Base-by-base conservation (phyloP, 805 yeast species). In the Candida fluviatilis region DNA sequence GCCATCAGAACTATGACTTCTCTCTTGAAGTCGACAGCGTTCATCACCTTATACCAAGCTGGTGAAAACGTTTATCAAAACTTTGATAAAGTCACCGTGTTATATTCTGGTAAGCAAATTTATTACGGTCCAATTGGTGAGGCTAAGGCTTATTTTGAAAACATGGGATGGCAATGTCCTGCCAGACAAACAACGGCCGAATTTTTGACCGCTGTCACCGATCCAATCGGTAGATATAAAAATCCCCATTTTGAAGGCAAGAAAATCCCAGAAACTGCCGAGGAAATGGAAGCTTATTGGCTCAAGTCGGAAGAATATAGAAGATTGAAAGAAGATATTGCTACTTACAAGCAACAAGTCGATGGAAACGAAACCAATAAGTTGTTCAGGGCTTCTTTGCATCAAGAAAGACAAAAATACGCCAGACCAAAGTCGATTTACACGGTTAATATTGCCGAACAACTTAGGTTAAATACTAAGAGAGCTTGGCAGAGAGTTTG, bases 131-230 rank as follows among this genome's bases (percentile, higher is more conserved):
- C 78, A 8, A 64, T 71, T 4, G 54, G 52, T 1, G 58, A 66
- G 27, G 87, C 84, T 5, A 75, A 74, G 47, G 57, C 61, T 18
- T 83, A 74, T 54, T 83, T 83, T 52, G 71, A 70, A 44, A 64
- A 66, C 15, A 76, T 83, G 83, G 90, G 90, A 15, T 83, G 66
- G 49, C 57, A 64, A 27, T 78, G 82, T 45, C 84, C 83, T 16
- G 64, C 74, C 5, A 69, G 88, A 50, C 85, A 80, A 62, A 72
- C 84, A 2, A 77, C 86, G 12, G 83, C 87, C 11, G 88, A 82
- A 52, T 82, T 80, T 54, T 60, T 82, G 50, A 82, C 87, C 2
- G 77, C 86, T 1, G 69, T 82, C 10, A 80, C 89, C 7, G 83
- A 80, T 54, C 85, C 87, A 6, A 61, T 63, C 4, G 88, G 82